A percentile compares a stretch with the other conserved stretches of the same genome.
Evolutionary conservation across 495 filamentous ascomycete genomes (phyloP).

Genomic region (Lasiosphaeriaceae sp.): DNA sequence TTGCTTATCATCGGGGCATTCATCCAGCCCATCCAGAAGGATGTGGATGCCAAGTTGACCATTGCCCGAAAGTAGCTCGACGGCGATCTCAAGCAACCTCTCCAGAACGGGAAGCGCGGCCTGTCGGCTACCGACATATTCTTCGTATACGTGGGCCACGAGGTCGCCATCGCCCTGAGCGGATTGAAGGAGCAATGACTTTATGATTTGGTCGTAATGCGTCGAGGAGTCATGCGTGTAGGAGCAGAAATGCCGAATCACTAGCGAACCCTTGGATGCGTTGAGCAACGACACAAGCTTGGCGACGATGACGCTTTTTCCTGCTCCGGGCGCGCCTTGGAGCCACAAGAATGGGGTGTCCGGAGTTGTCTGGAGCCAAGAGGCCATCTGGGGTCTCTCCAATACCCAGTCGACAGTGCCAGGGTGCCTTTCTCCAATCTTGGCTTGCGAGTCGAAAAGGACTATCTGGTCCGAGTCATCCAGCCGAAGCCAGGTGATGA

Average conservation of each 20-base stretch:
- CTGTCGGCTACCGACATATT: constrained; percentile 16
- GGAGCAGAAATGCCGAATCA: constrained; percentile 28
- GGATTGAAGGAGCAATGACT: constrained; percentile 27
- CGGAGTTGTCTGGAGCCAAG: constrained; percentile 18
- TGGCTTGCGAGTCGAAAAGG: constrained; percentile 19
- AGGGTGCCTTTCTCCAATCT: constrained; percentile 16
- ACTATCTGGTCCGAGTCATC: constrained; percentile 26
- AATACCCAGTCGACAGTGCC: constrained; percentile 30
- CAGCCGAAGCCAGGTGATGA: constrained; percentile 26
- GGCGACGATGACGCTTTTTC: constrained; percentile 28
- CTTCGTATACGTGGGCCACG: constrained; percentile 22
- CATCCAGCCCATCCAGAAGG: constrained; percentile 29
- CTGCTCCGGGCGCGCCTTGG: constrained; percentile 27
- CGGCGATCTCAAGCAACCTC: constrained; percentile 14
- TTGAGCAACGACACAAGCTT: constrained; percentile 22
- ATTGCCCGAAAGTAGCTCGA: constrained; percentile 4
- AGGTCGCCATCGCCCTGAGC: constrained; percentile 19
- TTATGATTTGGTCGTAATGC: constrained; percentile 26
- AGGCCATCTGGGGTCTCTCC: constrained; percentile 14
- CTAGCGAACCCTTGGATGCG: not conserved
- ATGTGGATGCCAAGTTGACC: constrained; percentile 13
- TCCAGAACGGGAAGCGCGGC: constrained; percentile 17
- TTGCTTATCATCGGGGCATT: constrained; percentile 26
- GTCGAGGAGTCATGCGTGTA: constrained; percentile 27
- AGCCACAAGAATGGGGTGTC: constrained; percentile 22